A percentile compares a stretch with the other conserved stretches of the same genome.
Conservation (phyloP, 2,329 filamentous ascomycete species). For the Alternaria sp. region DNA sequence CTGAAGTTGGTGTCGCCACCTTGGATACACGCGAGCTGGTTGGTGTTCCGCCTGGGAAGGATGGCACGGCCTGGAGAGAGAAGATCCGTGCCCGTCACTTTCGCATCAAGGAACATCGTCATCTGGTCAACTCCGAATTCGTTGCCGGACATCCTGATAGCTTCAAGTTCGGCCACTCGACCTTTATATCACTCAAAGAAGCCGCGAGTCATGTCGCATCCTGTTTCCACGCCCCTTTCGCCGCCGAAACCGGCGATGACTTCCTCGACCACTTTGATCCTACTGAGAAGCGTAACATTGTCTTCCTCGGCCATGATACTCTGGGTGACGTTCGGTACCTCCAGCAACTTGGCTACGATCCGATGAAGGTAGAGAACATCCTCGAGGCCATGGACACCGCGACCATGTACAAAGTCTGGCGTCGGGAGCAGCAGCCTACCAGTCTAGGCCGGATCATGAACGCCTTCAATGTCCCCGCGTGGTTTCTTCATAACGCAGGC, state of each 20-base stretch:
- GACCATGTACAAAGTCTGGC: slow-evolving; percentile 70
- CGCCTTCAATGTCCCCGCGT: slow-evolving; percentile 67
- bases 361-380: slow-evolving; percentile 61
- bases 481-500: slow-evolving; percentile 81
- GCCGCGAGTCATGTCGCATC: slow-evolving; percentile 55
- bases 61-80: slow-evolving; percentile 70
- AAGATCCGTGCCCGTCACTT: slow-evolving; percentile 76
- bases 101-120: slow-evolving; percentile 71
- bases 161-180: slow-evolving; percentile 75
- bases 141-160: slow-evolving; percentile 74
- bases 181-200: slow-evolving; percentile 58
- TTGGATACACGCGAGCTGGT: slow-evolving; percentile 72
- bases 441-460: slow-evolving; percentile 67
- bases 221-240: slow-evolving; percentile 66
- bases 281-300: slow-evolving; percentile 61
- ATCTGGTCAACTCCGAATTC: slow-evolving; percentile 71
- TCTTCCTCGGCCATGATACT: slow-evolving; percentile 81
- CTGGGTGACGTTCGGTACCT: slow-evolving; percentile 73
- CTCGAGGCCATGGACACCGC: slow-evolving; percentile 76
- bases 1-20: slow-evolving; percentile 84
- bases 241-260: slow-evolving; percentile 25
- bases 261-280: slow-evolving; percentile 13
- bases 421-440: slow-evolving; percentile 59
- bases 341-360: slow-evolving; percentile 66
- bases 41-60: slow-evolving; percentile 63